A percentile compares a stretch with the other conserved stretches of the same genome.
Evolutionary conservation across 352 stramenopile genomes (phyloP).

Genomic region (Globisporangium middletonii): DNA sequence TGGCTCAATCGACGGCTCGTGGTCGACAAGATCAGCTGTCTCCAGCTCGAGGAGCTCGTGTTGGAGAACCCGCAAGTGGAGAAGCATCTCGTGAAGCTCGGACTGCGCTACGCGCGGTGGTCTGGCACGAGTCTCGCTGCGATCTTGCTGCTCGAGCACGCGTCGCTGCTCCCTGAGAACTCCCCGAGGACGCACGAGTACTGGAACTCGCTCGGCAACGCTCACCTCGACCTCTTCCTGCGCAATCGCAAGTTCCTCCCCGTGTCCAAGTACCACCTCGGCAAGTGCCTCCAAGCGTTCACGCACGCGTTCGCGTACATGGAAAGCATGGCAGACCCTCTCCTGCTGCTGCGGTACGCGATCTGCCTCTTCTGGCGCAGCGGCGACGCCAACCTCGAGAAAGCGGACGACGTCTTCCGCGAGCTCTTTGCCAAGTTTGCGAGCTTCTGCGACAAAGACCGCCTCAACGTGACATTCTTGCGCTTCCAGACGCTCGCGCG

Average conservation of each 20-base stretch:
- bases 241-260: constrained; percentile 59
- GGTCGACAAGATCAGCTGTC: constrained; percentile 60
- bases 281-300: constrained; percentile 43
- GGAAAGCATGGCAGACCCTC: constrained; percentile 50
- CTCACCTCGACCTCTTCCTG: constrained; percentile 60
- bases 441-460: constrained; percentile 60
- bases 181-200: constrained; percentile 44
- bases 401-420: constrained; percentile 46
- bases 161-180: constrained; percentile 33
- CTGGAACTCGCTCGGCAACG: constrained; percentile 60
- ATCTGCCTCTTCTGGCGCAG: constrained; percentile 59
- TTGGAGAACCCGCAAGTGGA: constrained; percentile 34
- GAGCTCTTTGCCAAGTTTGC: constrained; percentile 50
- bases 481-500: constrained; percentile 59
- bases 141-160: constrained; percentile 56
- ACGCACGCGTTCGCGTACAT: constrained; percentile 59
- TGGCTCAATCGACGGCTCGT: constrained; percentile 40
- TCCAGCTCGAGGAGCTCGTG: constrained; percentile 63
- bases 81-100: constrained; percentile 46
- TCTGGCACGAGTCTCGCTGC: constrained; percentile 42
- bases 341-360: constrained; percentile 53
- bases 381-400: constrained; percentile 39
- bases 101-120: constrained; percentile 50
- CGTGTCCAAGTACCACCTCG: constrained; percentile 41
- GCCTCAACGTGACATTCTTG: constrained; percentile 45